Base-by-base conservation (phyloP, 805 yeast species). In the Kluyveromyces nonfermentans region DNA sequence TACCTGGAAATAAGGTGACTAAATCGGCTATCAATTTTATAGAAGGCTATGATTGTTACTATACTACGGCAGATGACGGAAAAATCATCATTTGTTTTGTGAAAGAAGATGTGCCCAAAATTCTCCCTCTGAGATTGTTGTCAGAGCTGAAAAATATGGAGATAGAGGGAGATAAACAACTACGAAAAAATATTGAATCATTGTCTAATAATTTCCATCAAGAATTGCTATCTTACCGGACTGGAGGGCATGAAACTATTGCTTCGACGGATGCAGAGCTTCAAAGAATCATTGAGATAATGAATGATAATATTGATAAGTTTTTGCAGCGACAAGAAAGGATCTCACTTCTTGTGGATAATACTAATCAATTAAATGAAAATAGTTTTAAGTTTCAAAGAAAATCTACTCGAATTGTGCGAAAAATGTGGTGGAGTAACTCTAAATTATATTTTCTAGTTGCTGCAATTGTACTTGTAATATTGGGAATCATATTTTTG, bases 301-400 rank as follows among this genome's bases (percentile, higher is more conserved):
- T 63, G 68, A 63, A 62, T 47, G 65, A 63, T 45, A 63, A 63
- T 43, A 62, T 63, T 22, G 65, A 61, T 47, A 60, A 60, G 56
- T 72, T 87, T 20, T 66, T 86, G 52, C 78, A 77, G 51, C 73
- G 96, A 41, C 95, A 94, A 17, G 95, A 86, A 54, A 73, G 84
- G 42, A 77, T 86, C 46, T 75, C 77, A 50, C 62, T 74, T 33
- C 69, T 86, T 49, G 90, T 86, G 25, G 85, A 81, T 60, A 86
- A 86, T 60, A 87, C 96, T 1, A 82, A 83, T 48, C 71, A 78
- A 42, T 71, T 86, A 60, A 84, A 80, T 50, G 71, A 75, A 33
- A 75, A 77, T 31, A 77, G 93, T 7, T 74, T 70, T 63, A 73
- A 81, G 21, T 86, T 86, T 59, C 78, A 85, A 51, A 77, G 81